Evolutionary conservation across 139 green algal species (phyloP), one percentile per base, ranked within the genome.

Genomic region (Coelastrella sp.): DNA sequence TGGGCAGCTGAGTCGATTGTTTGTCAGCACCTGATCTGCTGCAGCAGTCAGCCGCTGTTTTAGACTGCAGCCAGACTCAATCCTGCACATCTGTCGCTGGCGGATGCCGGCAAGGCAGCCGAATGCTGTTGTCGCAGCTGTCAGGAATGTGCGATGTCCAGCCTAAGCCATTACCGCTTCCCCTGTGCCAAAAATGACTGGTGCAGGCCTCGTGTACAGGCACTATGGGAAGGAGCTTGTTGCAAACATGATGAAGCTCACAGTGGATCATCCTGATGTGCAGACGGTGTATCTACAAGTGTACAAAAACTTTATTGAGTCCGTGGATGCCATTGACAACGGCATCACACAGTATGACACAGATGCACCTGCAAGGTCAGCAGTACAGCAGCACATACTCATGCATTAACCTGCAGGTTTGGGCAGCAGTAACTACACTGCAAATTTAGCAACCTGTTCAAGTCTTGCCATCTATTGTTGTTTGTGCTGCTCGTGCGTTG

Each of bases 261-360:
- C 94, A 0, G 84, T 78, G 15, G 91, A 95, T 20, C 87, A 97
- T 85, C 76, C 93, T 3, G 93, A 97, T 74, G 85, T 99, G 25
- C 80, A 98, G 20, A 94, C 93, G 1, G 93, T 99, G 14, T 99
- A 94, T 86, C 87, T 95, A 27, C 86, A 95, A 60, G 93, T 99
- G n/a, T 99, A 99, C 95, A 97, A 98, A 81, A 93, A 91, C 79
- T 99, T 99, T 84, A 95, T 99, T 56, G 97, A 99, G 93, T 96
- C 96, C 0, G 90, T 99, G 5, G 98, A 99, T 88, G 98, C 95
- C 4, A 95, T 98, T 25, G 98, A 99, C 94, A 99, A 99, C 91
- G 98, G 98, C 87, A 89, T 98, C 58, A 93, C 94, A n/a, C 95
- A 96, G 93, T 98, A 94, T 89, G 87, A 94, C 93, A 80, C 84